phyloP scores from a whole-genome alignment of 352 stramenopile genomes.

The Ophiocytium majus region DNA sequence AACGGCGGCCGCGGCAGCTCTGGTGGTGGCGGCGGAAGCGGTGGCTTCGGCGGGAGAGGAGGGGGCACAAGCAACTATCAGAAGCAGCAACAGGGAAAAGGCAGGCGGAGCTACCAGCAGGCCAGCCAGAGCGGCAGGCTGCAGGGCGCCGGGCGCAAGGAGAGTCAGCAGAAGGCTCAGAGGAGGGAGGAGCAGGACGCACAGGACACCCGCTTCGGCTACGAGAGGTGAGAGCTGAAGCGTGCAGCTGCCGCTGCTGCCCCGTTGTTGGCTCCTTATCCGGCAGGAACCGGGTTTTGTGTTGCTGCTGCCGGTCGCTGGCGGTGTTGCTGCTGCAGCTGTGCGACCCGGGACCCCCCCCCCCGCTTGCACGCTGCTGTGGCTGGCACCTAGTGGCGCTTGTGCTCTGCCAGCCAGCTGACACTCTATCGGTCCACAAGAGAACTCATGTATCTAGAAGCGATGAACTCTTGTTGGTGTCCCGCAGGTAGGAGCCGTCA shows the following conservation, averaged over 20 bases:
- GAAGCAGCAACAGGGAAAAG: constrained; percentile 45
- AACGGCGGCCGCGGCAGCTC: no score
- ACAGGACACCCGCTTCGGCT: constrained; percentile 57
- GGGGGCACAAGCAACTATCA: constrained; percentile 28
- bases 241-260: no score
- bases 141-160: constrained; percentile 40
- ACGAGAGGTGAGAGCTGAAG: no score
- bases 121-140: constrained; percentile 48
- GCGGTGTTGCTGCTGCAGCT: neutral
- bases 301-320: neutral
- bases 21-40: no score
- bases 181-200: constrained; percentile 48
- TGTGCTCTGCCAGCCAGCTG: no score
- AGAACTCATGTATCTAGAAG: no score
- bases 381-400: no score
- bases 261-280: constrained; percentile 24
- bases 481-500: no score
- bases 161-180: constrained; percentile 37
- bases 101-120: constrained; percentile 48
- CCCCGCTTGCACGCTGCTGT: no score
- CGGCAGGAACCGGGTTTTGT: neutral
- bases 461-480: no score
- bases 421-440: no score
- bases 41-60: constrained; percentile 10
- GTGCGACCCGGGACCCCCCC: no score